Evolutionary conservation across 495 filamentous ascomycete species (phyloP), one percentile per base, ranked within the genome.

Genomic region (Aspergillus panamensis): DNA sequence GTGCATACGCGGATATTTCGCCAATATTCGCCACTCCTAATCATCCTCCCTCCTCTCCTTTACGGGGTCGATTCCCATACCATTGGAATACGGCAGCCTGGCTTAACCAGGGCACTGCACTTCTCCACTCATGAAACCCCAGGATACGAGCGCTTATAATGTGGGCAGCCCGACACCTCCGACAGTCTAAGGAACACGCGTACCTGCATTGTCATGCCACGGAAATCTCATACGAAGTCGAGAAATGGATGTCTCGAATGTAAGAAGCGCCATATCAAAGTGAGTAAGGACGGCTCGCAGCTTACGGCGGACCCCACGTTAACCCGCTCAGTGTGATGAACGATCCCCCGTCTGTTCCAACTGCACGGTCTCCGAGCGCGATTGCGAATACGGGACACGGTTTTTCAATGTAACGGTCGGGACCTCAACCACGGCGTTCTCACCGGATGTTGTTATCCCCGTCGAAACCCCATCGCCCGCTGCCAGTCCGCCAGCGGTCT

Each of bases 261-360:
- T 51, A 76, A 76, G 55, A 66, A 66, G 42, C 71, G 71, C 20
- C 71, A 73, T 35, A 63, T 75, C 37, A 76, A 76, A 63, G 73
- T 72, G n/a, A n/a, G n/a, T n/a, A n/a, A n/a, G n/a, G n/a, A n/a
- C n/a, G n/a, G n/a, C n/a, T n/a, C n/a, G n/a, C n/a, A n/a, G n/a
- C n/a, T n/a, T n/a, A n/a, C n/a, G n/a, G n/a, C n/a, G n/a, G n/a
- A n/a, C n/a, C n/a, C n/a, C n/a, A 35, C 32, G 32, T 35, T 35
- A 35, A 35, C 12, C 9, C 25, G 3, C 9, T 9, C 44, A 76
- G 72, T 76, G 72, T 37, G 72, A 75, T 55, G 73, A 76, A 49
- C 58, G 57, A 32, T 58, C 60, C 12, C 73, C 70, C 3, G 56
- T 64, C 32, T 76, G 71, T 43, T 68, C 67, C 53, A 71, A 75